Evolutionary conservation across 1,139 yeast genomes (phyloP).

Genomic region (Geotrichum europaeum): DNA sequence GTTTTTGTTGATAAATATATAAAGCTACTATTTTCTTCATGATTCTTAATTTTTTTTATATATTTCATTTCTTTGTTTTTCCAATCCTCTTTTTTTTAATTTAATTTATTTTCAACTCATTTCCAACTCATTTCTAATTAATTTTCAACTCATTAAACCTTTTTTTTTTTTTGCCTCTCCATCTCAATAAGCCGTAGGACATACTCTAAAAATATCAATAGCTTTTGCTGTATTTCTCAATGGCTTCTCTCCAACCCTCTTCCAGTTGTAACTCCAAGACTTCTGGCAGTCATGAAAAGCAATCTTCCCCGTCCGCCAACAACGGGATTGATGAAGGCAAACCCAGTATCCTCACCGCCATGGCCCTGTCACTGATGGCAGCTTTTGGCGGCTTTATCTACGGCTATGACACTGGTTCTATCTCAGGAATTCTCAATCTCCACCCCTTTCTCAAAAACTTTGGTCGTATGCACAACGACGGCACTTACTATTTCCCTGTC

Average conservation of each 20-base stretch:
- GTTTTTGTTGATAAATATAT: background rate
- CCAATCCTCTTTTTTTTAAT: background rate
- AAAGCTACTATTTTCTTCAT: background rate
- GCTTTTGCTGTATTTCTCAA: background rate
- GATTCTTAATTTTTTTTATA: background rate
- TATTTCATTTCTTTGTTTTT: background rate
- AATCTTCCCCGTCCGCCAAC: background rate
- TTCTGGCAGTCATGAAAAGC: background rate
- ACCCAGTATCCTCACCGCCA: conserved; percentile 1
- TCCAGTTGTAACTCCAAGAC: background rate
- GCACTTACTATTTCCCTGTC: conserved; percentile 34
- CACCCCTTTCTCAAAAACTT: conserved; percentile 52
- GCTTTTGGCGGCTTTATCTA: conserved; percentile 53
- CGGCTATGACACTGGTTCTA: conserved; percentile 59
- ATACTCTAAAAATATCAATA: background rate
- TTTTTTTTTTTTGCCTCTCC: background rate
- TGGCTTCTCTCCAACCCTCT: background rate
- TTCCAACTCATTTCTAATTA: background rate
- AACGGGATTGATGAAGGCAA: background rate
- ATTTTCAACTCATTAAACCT: background rate
- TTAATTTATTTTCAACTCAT: background rate
- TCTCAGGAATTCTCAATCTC: conserved; percentile 69
- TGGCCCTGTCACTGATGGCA: conserved; percentile 20
- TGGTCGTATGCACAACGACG: conserved; percentile 32
- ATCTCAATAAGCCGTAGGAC: background rate